Evolutionary conservation across 2,329 filamentous ascomycete species (phyloP).

Genomic region (Alternaria solani): DNA sequence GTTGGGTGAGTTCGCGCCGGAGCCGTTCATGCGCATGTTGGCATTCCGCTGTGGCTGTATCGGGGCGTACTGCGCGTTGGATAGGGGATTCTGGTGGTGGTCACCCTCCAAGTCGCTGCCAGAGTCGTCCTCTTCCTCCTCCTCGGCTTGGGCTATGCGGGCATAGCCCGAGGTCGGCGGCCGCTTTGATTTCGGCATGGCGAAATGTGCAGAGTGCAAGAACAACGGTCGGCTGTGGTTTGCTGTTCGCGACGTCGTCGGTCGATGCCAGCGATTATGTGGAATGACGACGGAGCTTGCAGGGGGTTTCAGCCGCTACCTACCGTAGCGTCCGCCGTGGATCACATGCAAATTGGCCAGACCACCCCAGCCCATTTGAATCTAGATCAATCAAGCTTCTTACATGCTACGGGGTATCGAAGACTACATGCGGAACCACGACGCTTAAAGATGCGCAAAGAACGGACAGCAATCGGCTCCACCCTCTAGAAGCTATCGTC

Average conservation of each 20-base stretch:
- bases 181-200: constrained; percentile 46
- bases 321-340: constrained; percentile 14
- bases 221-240: constrained; percentile 14
- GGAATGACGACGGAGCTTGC: constrained; percentile 38
- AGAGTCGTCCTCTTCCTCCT: constrained; percentile 57
- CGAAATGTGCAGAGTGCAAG: constrained; percentile 2
- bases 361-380: constrained; percentile 11
- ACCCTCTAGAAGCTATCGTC: constrained; percentile 57
- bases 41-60: constrained; percentile 56
- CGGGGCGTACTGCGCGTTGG: constrained; percentile 55
- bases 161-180: constrained; percentile 61
- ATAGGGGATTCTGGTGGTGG: constrained; percentile 47
- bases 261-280: constrained; percentile 25
- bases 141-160: constrained; percentile 61
- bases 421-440: neutral
- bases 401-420: constrained; percentile 18
- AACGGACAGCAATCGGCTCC: neutral
- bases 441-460: neutral
- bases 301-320: constrained; percentile 28
- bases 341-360: constrained; percentile 13
- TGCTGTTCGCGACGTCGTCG: constrained; percentile 12
- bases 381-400: constrained; percentile 4
- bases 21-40: constrained; percentile 53
- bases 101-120: constrained; percentile 53
- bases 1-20: constrained; percentile 46